Conservation (phyloP, 2,329 filamentous ascomycete species). For the Fusarium denticulatum region DNA sequence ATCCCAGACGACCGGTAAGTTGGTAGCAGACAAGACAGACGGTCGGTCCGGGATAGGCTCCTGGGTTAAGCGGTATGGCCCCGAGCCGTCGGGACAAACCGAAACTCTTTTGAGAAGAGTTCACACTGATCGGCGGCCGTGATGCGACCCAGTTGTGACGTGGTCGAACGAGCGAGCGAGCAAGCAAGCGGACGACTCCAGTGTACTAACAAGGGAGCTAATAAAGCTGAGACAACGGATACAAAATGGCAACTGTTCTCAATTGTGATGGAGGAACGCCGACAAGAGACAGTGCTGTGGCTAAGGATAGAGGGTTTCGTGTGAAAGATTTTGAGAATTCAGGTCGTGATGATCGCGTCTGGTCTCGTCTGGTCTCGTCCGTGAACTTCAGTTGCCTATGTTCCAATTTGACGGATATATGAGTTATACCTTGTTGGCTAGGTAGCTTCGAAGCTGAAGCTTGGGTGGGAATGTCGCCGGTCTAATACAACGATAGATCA, state of each 20-base stretch:
- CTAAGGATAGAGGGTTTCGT: neutral
- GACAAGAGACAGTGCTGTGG: neutral
- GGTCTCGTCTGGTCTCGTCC: neutral
- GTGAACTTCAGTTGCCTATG: neutral
- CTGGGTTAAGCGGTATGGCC: conserved; percentile 11
- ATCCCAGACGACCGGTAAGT: conserved; percentile 32
- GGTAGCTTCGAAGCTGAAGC: neutral
- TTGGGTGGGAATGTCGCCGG: neutral
- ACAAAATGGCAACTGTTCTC: conserved; percentile 17
- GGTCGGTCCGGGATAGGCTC: conserved; percentile 20
- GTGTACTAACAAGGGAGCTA: neutral
- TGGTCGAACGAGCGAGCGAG: conserved; percentile 39
- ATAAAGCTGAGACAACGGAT: conserved; percentile 12
- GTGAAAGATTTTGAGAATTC: neutral
- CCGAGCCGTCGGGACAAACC: conserved; percentile 35
- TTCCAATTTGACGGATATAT: neutral
- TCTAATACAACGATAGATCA: conserved; percentile 5
- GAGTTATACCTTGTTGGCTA: neutral
- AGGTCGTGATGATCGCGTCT: neutral
- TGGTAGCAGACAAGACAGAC: conserved; percentile 24
- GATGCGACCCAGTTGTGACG: conserved; percentile 40
- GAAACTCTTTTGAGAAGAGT: conserved; percentile 31
- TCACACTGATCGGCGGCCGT: conserved; percentile 32
- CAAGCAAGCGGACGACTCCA: neutral
- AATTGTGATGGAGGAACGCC: conserved; percentile 18